Conservation (phyloP, 1,139 yeast species). For the Geotrichum carabidarum region DNA sequence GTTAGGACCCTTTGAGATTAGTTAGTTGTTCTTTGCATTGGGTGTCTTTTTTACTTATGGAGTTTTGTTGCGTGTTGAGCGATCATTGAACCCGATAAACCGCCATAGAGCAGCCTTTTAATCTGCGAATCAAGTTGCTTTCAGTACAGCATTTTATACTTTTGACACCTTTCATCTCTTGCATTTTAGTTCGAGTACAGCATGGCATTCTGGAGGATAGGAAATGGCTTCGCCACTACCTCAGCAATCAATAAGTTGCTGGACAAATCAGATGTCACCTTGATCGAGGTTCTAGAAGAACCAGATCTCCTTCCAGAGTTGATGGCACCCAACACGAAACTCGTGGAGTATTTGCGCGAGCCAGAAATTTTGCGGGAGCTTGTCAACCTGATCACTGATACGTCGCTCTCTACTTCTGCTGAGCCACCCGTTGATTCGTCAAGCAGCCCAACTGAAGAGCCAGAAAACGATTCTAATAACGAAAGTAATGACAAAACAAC, state of each 20-base stretch:
- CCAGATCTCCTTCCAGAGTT: constrained; percentile 82
- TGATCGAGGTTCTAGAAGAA: constrained; percentile 74
- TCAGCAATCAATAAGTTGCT: constrained; percentile 71
- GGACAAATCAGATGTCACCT: constrained; percentile 50
- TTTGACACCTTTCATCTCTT: background rate
- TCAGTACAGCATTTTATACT: background rate
- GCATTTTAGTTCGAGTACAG: constrained; percentile 3
- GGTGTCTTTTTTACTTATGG: too few species aligned
- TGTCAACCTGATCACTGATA: constrained; percentile 59
- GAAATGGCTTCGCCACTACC: constrained; percentile 73
- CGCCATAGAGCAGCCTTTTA: too few species aligned
- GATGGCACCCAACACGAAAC: constrained; percentile 72
- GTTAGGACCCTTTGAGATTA: too few species aligned
- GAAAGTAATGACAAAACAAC: background rate
- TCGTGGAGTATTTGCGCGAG: constrained; percentile 74
- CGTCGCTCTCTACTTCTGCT: constrained; percentile 5
- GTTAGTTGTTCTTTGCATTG: too few species aligned
- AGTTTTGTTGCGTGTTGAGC: too few species aligned
- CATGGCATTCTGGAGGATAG: constrained; percentile 82
- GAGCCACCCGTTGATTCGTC: constrained; percentile 1
- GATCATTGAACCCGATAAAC: too few species aligned
- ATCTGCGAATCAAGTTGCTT: background rate
- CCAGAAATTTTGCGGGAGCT: constrained; percentile 62
- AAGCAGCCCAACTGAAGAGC: background rate
- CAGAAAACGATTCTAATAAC: background rate